Evolutionary conservation across 1,284 basidiomycete species (phyloP).

Genomic region (Takashimella koratensis): DNA sequence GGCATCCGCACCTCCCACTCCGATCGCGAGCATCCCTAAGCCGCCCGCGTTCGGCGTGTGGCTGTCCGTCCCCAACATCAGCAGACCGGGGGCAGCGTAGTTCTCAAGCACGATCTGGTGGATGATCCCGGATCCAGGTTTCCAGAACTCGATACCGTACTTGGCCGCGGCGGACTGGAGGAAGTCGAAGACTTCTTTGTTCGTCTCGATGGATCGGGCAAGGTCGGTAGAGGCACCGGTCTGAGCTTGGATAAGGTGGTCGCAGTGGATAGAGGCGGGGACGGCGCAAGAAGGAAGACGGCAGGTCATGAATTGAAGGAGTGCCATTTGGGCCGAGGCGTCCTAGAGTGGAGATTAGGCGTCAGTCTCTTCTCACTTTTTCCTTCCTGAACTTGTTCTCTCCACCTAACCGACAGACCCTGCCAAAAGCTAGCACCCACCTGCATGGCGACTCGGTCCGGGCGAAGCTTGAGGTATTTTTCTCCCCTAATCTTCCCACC

Average conservation of each 20-base stretch:
- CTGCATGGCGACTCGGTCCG: slow-evolving; percentile 97
- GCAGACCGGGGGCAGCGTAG: slow-evolving; percentile 72
- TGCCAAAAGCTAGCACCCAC: slow-evolving; percentile 33
- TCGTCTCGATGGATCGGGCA: slow-evolving; percentile 70
- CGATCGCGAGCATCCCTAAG: slow-evolving; percentile 95
- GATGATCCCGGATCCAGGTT: slow-evolving; percentile 82
- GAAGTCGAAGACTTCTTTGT: slow-evolving; percentile 98
- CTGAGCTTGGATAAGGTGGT: slow-evolving; percentile 89
- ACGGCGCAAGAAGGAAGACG: slow-evolving; percentile 82
- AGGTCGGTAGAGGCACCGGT: slow-evolving; percentile 43
- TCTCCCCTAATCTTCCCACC: slow-evolving; percentile 74
- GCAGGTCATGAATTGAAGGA: slow-evolving; percentile 98
- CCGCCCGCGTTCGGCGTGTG: slow-evolving; percentile 99
- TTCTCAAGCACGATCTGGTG: slow-evolving; percentile 99
- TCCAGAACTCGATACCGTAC: slow-evolving; percentile 89
- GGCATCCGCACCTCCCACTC: slow-evolving; percentile 97
- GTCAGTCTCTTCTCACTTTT: not conserved
- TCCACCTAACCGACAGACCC: not conserved
- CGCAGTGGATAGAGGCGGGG: slow-evolving; percentile 85
- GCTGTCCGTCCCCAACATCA: slow-evolving; percentile 70
- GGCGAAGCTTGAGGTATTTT: slow-evolving; percentile 82
- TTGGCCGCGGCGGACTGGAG: slow-evolving; percentile 90
- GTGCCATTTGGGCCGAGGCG: slow-evolving; percentile 91
- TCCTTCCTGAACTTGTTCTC: not conserved
- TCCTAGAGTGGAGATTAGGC: slow-evolving; percentile 51